A percentile compares a stretch with the other conserved stretches of the same genome.
These are phyloP conservation scores for Canavalia ensiformis DNA, from an alignment of 306 rosid genomes.

Conservation along the genomic window DNA sequence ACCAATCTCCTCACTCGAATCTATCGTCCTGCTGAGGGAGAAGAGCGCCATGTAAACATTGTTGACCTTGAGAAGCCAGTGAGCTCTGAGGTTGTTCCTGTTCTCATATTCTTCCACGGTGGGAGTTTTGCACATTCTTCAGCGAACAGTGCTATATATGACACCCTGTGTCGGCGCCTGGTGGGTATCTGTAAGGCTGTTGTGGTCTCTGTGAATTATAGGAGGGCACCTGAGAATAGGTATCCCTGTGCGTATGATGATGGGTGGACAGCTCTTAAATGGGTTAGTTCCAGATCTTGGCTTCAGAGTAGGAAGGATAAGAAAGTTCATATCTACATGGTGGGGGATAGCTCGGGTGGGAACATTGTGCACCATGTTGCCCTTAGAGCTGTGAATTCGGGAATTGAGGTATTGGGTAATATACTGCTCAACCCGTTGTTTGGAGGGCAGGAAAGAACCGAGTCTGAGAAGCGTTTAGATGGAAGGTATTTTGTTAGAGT, in stretches of 20 bases:
- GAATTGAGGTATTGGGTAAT: constrained; percentile 80
- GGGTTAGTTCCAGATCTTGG: constrained; percentile 89
- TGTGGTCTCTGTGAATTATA: constrained; percentile 86
- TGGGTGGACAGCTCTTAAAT: constrained; percentile 87
- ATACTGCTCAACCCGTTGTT: constrained; percentile 92
- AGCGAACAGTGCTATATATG: constrained; percentile 91
- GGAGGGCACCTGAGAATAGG: constrained; percentile 89
- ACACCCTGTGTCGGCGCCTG: constrained; percentile 83
- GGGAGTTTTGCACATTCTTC: constrained; percentile 99
- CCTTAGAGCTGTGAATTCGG: constrained; percentile 69
- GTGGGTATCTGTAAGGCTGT: constrained; percentile 87
- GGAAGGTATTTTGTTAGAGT: constrained; percentile 90
- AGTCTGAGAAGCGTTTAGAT: constrained; percentile 77
- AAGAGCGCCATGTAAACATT: constrained; percentile 52
- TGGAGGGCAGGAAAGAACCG: constrained; percentile 87
- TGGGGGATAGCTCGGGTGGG: constrained; percentile 98
- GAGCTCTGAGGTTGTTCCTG: constrained; percentile 72
- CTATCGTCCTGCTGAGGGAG: constrained; percentile 76
- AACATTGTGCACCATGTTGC: constrained; percentile 98
- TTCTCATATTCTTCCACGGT: constrained; percentile 91
- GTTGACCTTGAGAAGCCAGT: constrained; percentile 80
- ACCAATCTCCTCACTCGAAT: constrained; percentile 74
- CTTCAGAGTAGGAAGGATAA: constrained; percentile 81
- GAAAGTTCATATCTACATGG: constrained; percentile 82
- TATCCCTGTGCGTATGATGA: constrained; percentile 95